Conservation (phyloP, 495 filamentous ascomycete genomes). For the Letharia lupina region DNA sequence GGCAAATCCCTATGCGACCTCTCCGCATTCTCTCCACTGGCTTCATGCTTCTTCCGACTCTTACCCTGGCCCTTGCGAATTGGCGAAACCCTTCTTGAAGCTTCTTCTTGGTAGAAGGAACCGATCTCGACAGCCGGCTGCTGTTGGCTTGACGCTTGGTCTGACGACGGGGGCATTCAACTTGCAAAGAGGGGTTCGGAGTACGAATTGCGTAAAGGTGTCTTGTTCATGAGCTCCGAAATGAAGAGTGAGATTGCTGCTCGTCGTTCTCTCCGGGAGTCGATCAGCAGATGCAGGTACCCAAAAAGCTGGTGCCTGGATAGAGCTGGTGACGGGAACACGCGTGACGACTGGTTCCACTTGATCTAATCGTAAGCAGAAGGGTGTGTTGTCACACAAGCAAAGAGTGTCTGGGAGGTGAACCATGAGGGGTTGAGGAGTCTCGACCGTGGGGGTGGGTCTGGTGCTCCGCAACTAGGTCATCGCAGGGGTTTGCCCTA, state of each 20-base stretch:
- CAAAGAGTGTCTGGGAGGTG: neutral
- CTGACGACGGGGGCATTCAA: slow-evolving; percentile 29
- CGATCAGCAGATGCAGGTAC: slow-evolving; percentile 3
- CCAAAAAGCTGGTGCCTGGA: slow-evolving; percentile 13
- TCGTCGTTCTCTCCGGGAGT: neutral
- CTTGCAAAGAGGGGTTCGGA: slow-evolving; percentile 2
- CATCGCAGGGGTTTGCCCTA: too few species aligned
- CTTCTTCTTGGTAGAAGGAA: slow-evolving; percentile 18
- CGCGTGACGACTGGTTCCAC: neutral
- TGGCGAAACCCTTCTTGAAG: slow-evolving; percentile 35
- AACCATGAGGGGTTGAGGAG: slow-evolving; percentile 2
- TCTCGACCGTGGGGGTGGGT: neutral
- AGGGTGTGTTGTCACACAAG: neutral
- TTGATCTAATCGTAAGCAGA: neutral
- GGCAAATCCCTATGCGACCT: slow-evolving; percentile 10
- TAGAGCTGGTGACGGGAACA: slow-evolving; percentile 9
- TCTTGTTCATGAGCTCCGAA: slow-evolving; percentile 3
- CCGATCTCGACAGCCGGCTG: slow-evolving; percentile 17
- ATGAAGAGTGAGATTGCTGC: slow-evolving; percentile 3
- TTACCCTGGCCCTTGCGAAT: slow-evolving; percentile 42
- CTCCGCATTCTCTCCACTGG: slow-evolving; percentile 31
- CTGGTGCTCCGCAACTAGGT: neutral
- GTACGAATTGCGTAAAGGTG: neutral
- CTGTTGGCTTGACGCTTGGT: slow-evolving; percentile 19
- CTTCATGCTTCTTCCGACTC: slow-evolving; percentile 32